These are phyloP conservation scores for Lactarius tabidus DNA, from an alignment of 768 basidiomycete genomes.

Conservation along the genomic window DNA sequence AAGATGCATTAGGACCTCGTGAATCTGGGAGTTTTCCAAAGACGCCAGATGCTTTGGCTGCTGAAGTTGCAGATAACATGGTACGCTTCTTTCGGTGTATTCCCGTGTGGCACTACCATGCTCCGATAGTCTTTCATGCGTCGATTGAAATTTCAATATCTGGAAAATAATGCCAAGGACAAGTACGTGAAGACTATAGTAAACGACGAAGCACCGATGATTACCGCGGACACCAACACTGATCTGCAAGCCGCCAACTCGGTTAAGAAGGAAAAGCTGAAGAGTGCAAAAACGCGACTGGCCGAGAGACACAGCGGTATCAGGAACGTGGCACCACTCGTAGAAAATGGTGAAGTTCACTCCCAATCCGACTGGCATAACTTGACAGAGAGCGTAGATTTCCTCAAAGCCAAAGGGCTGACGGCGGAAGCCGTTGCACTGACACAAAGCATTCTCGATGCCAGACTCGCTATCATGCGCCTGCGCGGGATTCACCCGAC, in stretches of 20 bases:
- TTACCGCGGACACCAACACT: slow-evolving; percentile 78
- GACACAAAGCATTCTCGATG: slow-evolving; percentile 76
- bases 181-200: slow-evolving; percentile 85
- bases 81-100: slow-evolving; percentile 38
- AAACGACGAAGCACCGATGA: slow-evolving; percentile 76
- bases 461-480: slow-evolving; percentile 72
- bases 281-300: slow-evolving; percentile 58
- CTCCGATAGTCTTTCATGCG: slow-evolving; percentile 58
- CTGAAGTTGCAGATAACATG: slow-evolving; percentile 56
- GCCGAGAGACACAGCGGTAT: slow-evolving; percentile 61
- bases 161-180: slow-evolving; percentile 88
- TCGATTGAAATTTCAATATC: slow-evolving; percentile 84
- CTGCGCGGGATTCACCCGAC: slow-evolving; percentile 78
- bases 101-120: background rate
- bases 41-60: slow-evolving; percentile 22
- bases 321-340: slow-evolving; percentile 56
- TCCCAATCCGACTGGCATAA: background rate
- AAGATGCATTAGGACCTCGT: slow-evolving; percentile 10
- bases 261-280: slow-evolving; percentile 65
- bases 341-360: slow-evolving; percentile 53
- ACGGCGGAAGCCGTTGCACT: slow-evolving; percentile 54
- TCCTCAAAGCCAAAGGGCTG: slow-evolving; percentile 48
- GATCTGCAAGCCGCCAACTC: slow-evolving; percentile 56
- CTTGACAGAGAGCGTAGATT: slow-evolving; percentile 42
- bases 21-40: slow-evolving; percentile 10